Evolutionary conservation across 306 rosid species (phyloP).

Genomic region (Betula pendula): DNA sequence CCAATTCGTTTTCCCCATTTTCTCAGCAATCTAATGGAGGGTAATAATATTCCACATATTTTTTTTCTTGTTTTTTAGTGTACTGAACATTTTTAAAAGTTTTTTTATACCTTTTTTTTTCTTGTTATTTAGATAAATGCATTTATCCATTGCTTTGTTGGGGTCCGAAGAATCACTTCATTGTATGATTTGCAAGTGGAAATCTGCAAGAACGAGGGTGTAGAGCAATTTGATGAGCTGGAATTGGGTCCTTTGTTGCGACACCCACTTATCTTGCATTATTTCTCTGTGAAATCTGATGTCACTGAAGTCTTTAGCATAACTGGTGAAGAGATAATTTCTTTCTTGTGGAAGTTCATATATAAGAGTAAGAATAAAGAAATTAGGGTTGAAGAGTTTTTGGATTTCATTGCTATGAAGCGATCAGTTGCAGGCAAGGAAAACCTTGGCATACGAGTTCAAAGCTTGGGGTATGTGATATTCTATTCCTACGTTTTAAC

Average conservation of each 20-base stretch:
- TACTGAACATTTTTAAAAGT: neutral
- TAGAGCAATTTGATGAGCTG: constrained; percentile 65
- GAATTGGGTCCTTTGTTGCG: constrained; percentile 81
- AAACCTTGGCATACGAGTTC: constrained; percentile 75
- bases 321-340: constrained; percentile 54
- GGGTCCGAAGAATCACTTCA: constrained; percentile 65
- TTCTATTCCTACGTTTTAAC: constrained; percentile 17
- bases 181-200: constrained; percentile 77
- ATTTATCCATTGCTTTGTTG: constrained; percentile 88
- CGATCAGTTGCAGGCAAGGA: constrained; percentile 53
- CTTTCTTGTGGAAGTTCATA: constrained; percentile 42
- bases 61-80: neutral
- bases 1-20: neutral
- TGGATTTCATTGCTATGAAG: constrained; percentile 69
- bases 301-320: constrained; percentile 59
- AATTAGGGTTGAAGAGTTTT: constrained; percentile 52
- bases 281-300: constrained; percentile 54
- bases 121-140: constrained; percentile 71
- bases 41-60: neutral
- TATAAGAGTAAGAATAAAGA: constrained; percentile 27
- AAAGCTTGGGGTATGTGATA: constrained; percentile 69
- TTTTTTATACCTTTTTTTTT: constrained; percentile 20
- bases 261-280: constrained; percentile 76
- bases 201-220: constrained; percentile 70
- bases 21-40: neutral